These are phyloP conservation scores for Exserohilum turcica DNA, from an alignment of 2,329 filamentous ascomycete species.

Conservation along the genomic window DNA sequence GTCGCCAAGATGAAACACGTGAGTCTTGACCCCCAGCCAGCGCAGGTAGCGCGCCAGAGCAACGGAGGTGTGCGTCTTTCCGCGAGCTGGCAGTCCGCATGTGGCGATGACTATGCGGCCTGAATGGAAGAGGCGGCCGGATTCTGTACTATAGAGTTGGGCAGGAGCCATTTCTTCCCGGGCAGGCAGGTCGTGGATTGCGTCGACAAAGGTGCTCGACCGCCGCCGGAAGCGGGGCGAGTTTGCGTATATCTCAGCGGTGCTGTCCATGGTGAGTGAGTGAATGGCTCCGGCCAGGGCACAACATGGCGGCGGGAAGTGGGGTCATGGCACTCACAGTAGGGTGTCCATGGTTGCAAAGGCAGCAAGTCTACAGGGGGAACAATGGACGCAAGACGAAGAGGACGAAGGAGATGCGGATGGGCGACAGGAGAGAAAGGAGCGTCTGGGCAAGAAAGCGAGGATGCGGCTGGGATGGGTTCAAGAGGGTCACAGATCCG, in stretches of 20 bases:
- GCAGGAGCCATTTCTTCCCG: constrained; percentile 87
- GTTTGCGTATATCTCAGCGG: constrained; percentile 88
- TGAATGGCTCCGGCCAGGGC: neutral
- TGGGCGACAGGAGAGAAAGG: constrained; percentile 7
- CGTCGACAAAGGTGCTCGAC: constrained; percentile 96
- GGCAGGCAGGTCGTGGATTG: constrained; percentile 89
- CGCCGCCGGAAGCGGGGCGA: constrained; percentile 87
- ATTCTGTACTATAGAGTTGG: constrained; percentile 98
- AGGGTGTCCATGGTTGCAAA: constrained; percentile 62
- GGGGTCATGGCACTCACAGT: constrained; percentile 56
- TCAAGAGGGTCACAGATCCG: constrained; percentile 21
- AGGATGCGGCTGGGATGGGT: constrained; percentile 22
- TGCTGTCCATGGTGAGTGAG: constrained; percentile 60
- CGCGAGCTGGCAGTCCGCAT: constrained; percentile 90
- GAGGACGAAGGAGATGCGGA: neutral
- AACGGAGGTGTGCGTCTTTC: constrained; percentile 98
- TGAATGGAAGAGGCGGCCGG: constrained; percentile 93
- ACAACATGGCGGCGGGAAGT: constrained; percentile 17
- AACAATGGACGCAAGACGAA: constrained; percentile 10
- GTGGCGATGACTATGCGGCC: constrained; percentile 97
- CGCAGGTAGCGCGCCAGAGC: constrained; percentile 91
- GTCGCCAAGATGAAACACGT: constrained; percentile 96
- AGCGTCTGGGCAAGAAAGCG: constrained; percentile 9
- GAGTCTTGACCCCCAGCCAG: constrained; percentile 97
- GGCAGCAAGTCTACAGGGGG: constrained; percentile 9